A percentile compares a stretch with the other conserved stretches of the same genome.
These are phyloP conservation scores for Chlorociboria aeruginascens DNA, from an alignment of 495 filamentous ascomycete species.

Conservation along the genomic window DNA sequence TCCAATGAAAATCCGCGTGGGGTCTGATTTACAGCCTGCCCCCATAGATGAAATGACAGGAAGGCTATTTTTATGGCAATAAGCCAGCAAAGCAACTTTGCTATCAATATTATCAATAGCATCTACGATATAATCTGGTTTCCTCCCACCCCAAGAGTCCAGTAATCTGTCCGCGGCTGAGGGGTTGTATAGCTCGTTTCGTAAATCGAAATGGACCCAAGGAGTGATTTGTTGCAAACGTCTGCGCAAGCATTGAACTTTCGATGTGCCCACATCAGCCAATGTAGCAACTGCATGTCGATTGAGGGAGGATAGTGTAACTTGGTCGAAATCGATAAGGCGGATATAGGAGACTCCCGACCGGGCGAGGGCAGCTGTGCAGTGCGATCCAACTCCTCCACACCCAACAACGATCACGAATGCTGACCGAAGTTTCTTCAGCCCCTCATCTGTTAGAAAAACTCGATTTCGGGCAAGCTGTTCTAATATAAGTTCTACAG, in stretches of 20 bases:
- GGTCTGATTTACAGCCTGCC: slow-evolving; percentile 94
- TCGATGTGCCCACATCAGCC: slow-evolving; percentile 88
- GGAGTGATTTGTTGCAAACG: slow-evolving; percentile 76
- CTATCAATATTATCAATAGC: slow-evolving; percentile 98
- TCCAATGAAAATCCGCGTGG: slow-evolving; percentile 79
- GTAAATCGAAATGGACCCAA: slow-evolving; percentile 82
- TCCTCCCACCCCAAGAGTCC: slow-evolving; percentile 26
- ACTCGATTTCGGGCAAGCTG: slow-evolving; percentile 91
- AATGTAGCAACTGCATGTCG: slow-evolving; percentile 89
- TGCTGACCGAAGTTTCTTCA: slow-evolving; percentile 62
- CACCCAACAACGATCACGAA: slow-evolving; percentile 87
- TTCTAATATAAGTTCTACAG: slow-evolving; percentile 78
- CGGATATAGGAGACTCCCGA: slow-evolving; percentile 81
- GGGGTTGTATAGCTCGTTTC: slow-evolving; percentile 72
- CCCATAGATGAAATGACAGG: slow-evolving; percentile 93
- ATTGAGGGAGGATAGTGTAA: slow-evolving; percentile 85
- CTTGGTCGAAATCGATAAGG: slow-evolving; percentile 96
- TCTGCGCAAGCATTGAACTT: slow-evolving; percentile 71
- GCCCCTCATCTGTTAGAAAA: slow-evolving; percentile 75
- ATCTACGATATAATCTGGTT: slow-evolving; percentile 82
- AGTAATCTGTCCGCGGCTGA: slow-evolving; percentile 52
- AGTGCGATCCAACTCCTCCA: slow-evolving; percentile 91
- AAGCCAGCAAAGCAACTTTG: slow-evolving; percentile 83
- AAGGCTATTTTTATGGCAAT: slow-evolving; percentile 64
- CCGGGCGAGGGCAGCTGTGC: slow-evolving; percentile 70